Evolutionary conservation across 768 basidiomycete genomes (phyloP), one percentile per base, ranked within the genome.

Genomic region (Cystofilobasidium capitatum): DNA sequence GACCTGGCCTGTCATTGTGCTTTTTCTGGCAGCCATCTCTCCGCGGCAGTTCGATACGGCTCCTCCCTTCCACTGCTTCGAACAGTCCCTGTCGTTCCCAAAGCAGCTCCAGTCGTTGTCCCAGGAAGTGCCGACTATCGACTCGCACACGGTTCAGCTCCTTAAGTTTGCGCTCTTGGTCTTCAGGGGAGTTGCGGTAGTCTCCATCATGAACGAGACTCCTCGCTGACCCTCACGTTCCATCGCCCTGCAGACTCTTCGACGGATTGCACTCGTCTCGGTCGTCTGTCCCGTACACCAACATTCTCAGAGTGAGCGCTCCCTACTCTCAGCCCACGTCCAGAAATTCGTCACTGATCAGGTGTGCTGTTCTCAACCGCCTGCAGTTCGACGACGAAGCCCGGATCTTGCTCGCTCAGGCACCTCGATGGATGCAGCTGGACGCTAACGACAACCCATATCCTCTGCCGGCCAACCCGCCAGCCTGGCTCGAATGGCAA

Each of bases 401-500:
- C 12, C n/a, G 61, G 26, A 40, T 10, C 1, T 65, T 69, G 31
- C 47, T 72, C 13, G 61, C 49, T 5, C 67, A 69, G 33, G 71
- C 71, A 9, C 71, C 71, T 17, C n/a, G 26, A 1, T 72, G 71
- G 71, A 70, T 72, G 70, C 29, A 37, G 35, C 36, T 29, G 26
- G 69, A 68, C 42, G 58, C 31, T 33, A 33, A 69, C 26, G 66
- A 55, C 17, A 62, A 58, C 24, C 60, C 62, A 2, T 6, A 39
- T 13, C 58, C 62, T 12, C 55, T 69, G 26, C 60, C 70, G 17
- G 42, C 65, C 24, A 54, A 63, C 14, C 49, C 58, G 24, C 71
- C 71, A 31, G 39, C 51, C 9, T 72, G 70, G 70, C n/a, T 72
- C 35, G 66, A 72, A 24, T 72, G 71, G 71, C 70, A 72, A 57